Evolutionary conservation across 495 filamentous ascomycete species (phyloP), one percentile per base, ranked within the genome.

Genomic region (Penicillium desertorum): DNA sequence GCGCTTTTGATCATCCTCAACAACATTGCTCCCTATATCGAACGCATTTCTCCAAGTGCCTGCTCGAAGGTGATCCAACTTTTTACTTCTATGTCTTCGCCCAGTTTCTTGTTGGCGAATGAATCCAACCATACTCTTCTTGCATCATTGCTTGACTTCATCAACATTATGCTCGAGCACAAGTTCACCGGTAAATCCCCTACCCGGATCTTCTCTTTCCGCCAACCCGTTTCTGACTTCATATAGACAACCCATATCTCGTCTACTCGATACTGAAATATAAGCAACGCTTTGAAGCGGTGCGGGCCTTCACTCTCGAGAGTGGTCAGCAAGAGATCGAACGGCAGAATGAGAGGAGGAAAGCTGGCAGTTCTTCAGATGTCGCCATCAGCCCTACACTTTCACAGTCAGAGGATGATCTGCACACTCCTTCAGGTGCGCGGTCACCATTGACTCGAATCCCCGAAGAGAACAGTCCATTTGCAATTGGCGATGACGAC

Each of bases 301-400:
- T 98, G 44, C 84, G 94, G 14, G 85, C 86, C 30, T 96, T 99
- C 69, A 97, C 95, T 0, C 80, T 98, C n/a, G 93, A 99, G 68
- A 92, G 88, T 62, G 94, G 90, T 3, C 90, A 93, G 66, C 88
- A 92, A 71, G 95, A 98, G 65, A 88, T 99, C 14, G 90, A 98
- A 68, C 83, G 89, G 39, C 82, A 87, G 45, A 87, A 85, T 57
- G 85, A 87, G 57, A 81, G 82, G 47, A 79, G 82, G 54, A 98
- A 98, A 71, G 88, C 93, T 56, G 74, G 74, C 11, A 75, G 72
- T 20, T 72, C 66, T 11, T 48, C 62, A 19, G 52, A 78, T 16
- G 48, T 62, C 23, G 47, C 68, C 36, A 36, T 70, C 25, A 76
- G 76, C 53, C 72, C 75, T 29, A 64, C 74, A 25, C 56, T 49